A percentile compares a stretch with the other conserved stretches of the same genome.
phyloP scores from a whole-genome alignment of 148 eudicot genomes.

The Amaranthus cruentus region DNA sequence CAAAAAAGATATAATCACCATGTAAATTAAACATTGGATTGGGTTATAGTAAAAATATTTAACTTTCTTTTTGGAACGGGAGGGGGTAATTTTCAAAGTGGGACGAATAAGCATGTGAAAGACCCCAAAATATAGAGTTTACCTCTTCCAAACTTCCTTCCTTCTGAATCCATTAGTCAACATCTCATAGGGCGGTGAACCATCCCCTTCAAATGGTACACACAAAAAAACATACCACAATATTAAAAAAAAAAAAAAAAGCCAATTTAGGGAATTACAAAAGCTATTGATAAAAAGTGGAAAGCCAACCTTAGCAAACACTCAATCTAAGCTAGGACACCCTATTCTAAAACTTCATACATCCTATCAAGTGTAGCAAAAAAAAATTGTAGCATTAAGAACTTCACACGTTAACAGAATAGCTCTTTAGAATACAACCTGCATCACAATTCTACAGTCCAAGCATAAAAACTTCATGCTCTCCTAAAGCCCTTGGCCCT shows the following conservation, averaged over 20 bases:
- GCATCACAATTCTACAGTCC: background rate
- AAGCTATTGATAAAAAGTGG: background rate
- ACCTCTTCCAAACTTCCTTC: constrained; percentile 90
- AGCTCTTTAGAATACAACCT: background rate
- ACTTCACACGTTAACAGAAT: background rate
- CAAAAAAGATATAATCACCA: background rate
- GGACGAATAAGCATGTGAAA: no score
- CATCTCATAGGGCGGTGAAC: constrained; percentile 28
- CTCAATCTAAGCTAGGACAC: background rate
- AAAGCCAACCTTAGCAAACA: background rate
- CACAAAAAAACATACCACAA: constrained; percentile 4
- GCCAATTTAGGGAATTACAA: constrained; percentile 6
- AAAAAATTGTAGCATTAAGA: background rate
- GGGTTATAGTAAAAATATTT: no score
- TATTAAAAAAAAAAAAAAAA: background rate
- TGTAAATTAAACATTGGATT: no score
- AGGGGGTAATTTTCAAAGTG: no score
- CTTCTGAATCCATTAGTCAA: constrained; percentile 79
- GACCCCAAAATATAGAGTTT: constrained; percentile 3
- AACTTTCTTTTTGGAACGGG: no score
- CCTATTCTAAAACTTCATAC: background rate
- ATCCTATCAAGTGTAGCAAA: background rate
- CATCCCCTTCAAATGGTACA: constrained; percentile 38
- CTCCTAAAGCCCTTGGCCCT: background rate
- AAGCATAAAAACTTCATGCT: no score